Conservation (phyloP, 1,139 yeast species). For the Saccharomyces hybrid region DNA sequence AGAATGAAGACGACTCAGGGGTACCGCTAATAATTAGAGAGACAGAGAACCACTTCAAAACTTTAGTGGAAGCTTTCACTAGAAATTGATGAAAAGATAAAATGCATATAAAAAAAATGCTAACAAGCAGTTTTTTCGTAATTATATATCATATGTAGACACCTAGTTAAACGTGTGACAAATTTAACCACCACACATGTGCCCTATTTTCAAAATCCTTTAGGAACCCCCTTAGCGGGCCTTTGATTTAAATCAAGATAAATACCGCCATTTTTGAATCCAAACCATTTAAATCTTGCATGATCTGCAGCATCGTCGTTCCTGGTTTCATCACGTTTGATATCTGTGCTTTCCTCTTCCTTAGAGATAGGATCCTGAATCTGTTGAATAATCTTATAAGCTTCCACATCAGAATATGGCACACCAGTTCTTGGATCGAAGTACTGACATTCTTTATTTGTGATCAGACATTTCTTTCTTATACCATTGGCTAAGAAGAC, state of each 20-base stretch:
- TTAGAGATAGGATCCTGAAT: conserved; percentile 49
- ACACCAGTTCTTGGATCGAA: conserved; percentile 82
- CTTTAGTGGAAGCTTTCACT: conserved; percentile 27
- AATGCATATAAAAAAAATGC: background rate
- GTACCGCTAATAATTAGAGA: conserved; percentile 24
- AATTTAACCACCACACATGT: background rate
- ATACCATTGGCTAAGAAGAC: conserved; percentile 64
- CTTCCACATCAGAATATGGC: conserved; percentile 77
- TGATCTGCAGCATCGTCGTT: conserved; percentile 15
- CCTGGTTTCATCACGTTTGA: background rate
- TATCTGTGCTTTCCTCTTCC: conserved; percentile 14
- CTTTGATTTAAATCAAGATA: conserved; percentile 47
- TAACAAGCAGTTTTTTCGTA: background rate
- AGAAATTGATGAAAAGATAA: conserved; percentile 8
- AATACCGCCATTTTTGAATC: conserved; percentile 58
- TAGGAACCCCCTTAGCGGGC: conserved; percentile 86
- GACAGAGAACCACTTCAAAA: conserved; percentile 25
- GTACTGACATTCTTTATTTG: conserved; percentile 73
- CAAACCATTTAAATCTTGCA: conserved; percentile 55
- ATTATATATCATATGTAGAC: background rate
- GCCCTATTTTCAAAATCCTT: conserved; percentile 44
- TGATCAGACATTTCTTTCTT: conserved; percentile 60
- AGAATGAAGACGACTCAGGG: conserved; percentile 6
- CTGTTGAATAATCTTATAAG: conserved; percentile 61
- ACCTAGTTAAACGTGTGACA: background rate